Evolutionary conservation across 225 moss, liverwort and hornwort genomes (phyloP).

Genomic region (Marchantia paleacea): DNA sequence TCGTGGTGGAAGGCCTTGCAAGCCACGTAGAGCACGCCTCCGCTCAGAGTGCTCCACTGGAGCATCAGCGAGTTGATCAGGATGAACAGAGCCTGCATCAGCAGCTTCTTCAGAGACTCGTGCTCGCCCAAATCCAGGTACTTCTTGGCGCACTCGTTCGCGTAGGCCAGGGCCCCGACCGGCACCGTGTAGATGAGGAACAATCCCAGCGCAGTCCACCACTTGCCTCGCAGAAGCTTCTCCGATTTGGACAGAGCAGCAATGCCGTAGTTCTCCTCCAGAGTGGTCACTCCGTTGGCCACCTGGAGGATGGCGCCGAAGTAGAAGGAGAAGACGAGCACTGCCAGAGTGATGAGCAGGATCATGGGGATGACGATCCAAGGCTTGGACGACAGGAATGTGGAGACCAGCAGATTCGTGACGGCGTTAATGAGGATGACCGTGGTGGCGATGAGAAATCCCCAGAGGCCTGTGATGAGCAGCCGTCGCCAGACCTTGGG

Average conservation of each 20-base stretch:
- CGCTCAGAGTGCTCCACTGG: slow-evolving; percentile 4
- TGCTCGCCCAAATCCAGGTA: slow-evolving; percentile 9
- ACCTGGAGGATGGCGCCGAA: slow-evolving; percentile 23
- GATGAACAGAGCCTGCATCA: not conserved
- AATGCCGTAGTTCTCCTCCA: slow-evolving; percentile 14
- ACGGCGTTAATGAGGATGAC: not conserved
- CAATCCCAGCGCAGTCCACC: slow-evolving; percentile 8
- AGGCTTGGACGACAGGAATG: slow-evolving; percentile 1
- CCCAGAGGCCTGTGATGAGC: slow-evolving; percentile 11
- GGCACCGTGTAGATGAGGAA: slow-evolving; percentile 14
- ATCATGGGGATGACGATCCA: not conserved
- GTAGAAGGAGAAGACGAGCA: slow-evolving; percentile 12
- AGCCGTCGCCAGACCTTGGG: slow-evolving; percentile 19
- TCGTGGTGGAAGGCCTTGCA: slow-evolving; percentile 25
- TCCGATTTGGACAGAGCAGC: not conserved
- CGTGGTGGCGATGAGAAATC: not conserved
- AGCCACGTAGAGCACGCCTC: slow-evolving; percentile 15
- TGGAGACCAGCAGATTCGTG: not conserved
- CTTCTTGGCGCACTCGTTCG: not conserved
- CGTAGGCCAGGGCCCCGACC: slow-evolving; percentile 1
- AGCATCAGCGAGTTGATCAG: slow-evolving; percentile 7
- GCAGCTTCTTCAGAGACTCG: not conserved
- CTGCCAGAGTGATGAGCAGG: not conserved
- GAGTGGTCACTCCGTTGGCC: slow-evolving; percentile 12
- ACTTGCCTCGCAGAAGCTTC: slow-evolving; percentile 12